Evolutionary conservation across 176 grass and related monocot species (phyloP), one percentile per base, ranked within the genome.

Genomic region (Saccharum officinarum): DNA sequence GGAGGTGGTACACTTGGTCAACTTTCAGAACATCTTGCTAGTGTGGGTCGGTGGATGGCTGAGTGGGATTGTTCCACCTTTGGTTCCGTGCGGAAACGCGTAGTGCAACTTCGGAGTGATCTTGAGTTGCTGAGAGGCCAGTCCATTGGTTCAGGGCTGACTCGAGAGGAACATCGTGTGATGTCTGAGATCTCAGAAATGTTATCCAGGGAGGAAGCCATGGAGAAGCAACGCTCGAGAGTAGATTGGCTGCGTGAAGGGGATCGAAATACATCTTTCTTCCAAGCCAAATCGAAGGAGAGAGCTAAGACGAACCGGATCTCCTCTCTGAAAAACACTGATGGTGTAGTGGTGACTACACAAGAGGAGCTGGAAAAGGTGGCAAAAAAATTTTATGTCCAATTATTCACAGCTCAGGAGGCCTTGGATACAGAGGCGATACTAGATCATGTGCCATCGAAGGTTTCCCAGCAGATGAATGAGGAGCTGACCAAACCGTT

Each of bases 81-180:
- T 22, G 34, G 67, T 2, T 39, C 31, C 0, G 67, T 39, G 0
- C 1, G 16, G 0, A 38, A 22, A 0, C 0, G 2, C 7, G 4
- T 39, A 0, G 31, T 5, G 0, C 6, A 8, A 0, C 5, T 69
- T 0, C 16, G 34, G 1, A 10, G 0, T 0, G 33, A 68, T 1
- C 16, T 39, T 1, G 33, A 69, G 13, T 0, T 0, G 1, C 0
- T 20, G 0, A 0, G 67, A 1, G 16, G 34, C 0, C 6, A 8
- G 0, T 69, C 34, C 1, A 20, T 39, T 20, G 34, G 34, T 0
- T 8, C 13, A 1, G 67, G 67, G 0, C 17, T 17, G 0, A 20
- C 67, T 8, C 2, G 17, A 1, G 9, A 4, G 0, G 67, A 69
- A 2, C 14, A 16, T 0, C 16, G 36, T 0, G 0, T 69, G 0